Evolutionary conservation across 805 yeast species (phyloP).

Genomic region (Kodamaea leandrae): DNA sequence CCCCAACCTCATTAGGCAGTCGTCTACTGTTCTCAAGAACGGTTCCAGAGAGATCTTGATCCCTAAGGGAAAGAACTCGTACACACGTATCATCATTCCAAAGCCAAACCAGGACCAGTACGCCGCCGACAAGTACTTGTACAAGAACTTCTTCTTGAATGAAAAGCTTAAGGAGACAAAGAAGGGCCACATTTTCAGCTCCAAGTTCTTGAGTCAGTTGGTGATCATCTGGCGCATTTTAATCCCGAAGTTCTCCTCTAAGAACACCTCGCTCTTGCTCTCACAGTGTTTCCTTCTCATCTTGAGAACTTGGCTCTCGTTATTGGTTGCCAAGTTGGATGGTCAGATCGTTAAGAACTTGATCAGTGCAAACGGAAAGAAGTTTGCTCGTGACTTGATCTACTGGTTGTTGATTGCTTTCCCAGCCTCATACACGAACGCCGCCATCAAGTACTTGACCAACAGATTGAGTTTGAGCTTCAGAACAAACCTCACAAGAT

Average conservation of each 20-base stretch:
- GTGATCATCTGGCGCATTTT: slow-evolving; percentile 75
- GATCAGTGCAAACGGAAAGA: slow-evolving; percentile 73
- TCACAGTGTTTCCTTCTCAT: slow-evolving; percentile 74
- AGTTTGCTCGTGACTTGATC: slow-evolving; percentile 71
- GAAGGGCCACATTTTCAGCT: slow-evolving; percentile 40
- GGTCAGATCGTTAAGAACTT: slow-evolving; percentile 90
- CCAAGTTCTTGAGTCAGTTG: slow-evolving; percentile 70
- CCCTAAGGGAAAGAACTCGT: slow-evolving; percentile 41
- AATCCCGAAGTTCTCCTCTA: slow-evolving; percentile 70
- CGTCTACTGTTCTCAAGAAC: slow-evolving; percentile 41
- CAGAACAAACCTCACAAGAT: slow-evolving; percentile 78
- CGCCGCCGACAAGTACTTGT: slow-evolving; percentile 54
- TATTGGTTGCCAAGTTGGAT: slow-evolving; percentile 83
- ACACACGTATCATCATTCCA: slow-evolving; percentile 44
- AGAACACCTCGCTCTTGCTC: slow-evolving; percentile 61
- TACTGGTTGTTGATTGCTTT: slow-evolving; percentile 89
- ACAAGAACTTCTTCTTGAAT: slow-evolving; percentile 44
- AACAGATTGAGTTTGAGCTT: slow-evolving; percentile 76
- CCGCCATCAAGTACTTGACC: slow-evolving; percentile 80
- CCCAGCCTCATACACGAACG: slow-evolving; percentile 90
- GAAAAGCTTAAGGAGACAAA: slow-evolving; percentile 27
- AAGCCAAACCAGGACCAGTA: slow-evolving; percentile 47
- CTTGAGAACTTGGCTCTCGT: slow-evolving; percentile 81
- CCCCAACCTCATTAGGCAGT: slow-evolving; percentile 39
- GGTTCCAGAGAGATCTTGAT: slow-evolving; percentile 49